Evolutionary conservation across 345 rosid genomes (phyloP).

Genomic region (Bruguiera sexangula): DNA sequence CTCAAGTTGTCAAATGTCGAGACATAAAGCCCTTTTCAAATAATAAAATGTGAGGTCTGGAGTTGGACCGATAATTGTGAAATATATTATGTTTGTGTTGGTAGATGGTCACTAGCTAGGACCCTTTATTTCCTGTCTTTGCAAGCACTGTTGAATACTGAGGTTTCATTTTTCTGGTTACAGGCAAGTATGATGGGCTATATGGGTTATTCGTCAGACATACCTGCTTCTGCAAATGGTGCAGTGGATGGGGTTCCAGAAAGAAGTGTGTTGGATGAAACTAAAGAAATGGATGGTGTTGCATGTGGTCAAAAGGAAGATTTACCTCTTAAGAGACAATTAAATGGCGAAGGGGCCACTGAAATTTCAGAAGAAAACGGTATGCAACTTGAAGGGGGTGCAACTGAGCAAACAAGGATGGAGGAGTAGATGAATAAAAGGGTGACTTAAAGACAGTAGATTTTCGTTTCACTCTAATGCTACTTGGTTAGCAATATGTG

Average conservation of each 20-base stretch:
- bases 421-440: conserved; percentile 13
- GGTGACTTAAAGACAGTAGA: no score
- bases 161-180: not conserved
- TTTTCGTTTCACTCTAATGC: no score
- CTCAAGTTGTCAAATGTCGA: no score
- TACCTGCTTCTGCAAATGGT: conserved; percentile 31
- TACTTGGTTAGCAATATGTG: no score
- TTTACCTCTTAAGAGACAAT: conserved; percentile 12
- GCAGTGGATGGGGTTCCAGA: conserved; percentile 15
- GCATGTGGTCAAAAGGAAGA: conserved; percentile 32
- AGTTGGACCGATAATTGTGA: no score
- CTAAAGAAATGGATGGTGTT: conserved; percentile 26
- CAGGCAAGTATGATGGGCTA: conserved; percentile 50
- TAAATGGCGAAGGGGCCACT: conserved; percentile 16
- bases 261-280: conserved; percentile 28
- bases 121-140: not conserved
- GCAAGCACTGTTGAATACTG: not conserved
- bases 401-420: conserved; percentile 20
- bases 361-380: conserved; percentile 18
- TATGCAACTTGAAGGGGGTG: conserved; percentile 20
- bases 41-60: no score
- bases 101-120: no score
- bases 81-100: no score
- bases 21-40: no score
- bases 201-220: conserved; percentile 42